These are phyloP conservation scores for Cubamyces lactineus DNA, from an alignment of 768 basidiomycete genomes.

Conservation along the genomic window DNA sequence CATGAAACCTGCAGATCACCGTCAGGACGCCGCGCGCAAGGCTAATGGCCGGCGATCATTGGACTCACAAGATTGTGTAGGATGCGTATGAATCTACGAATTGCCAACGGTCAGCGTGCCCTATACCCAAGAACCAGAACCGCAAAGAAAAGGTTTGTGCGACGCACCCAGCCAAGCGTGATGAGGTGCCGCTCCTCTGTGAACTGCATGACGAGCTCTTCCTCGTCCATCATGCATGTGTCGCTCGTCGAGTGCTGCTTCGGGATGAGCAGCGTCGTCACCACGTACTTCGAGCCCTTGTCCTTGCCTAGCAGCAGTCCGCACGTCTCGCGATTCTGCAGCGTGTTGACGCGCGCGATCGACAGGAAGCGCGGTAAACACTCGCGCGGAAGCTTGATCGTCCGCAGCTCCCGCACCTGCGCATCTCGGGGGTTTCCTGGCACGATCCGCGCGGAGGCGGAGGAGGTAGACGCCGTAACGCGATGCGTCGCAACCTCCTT, in stretches of 20 bases:
- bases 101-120: background rate
- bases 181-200: conserved; percentile 81
- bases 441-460: conserved; percentile 29
- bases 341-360: conserved; percentile 80
- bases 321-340: conserved; percentile 82
- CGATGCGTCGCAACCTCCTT: conserved; percentile 30
- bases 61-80: conserved; percentile 81
- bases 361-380: conserved; percentile 76
- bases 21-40: conserved; percentile 13
- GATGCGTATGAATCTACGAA: conserved; percentile 86
- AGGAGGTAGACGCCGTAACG: conserved; percentile 31
- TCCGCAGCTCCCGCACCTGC: conserved; percentile 52
- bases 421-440: conserved; percentile 37
- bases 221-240: conserved; percentile 92
- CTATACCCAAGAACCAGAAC: background rate
- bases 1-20: conserved; percentile 69
- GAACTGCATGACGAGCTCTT: conserved; percentile 84
- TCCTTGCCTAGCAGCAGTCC: conserved; percentile 79
- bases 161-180: conserved; percentile 87
- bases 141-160: conserved; percentile 13
- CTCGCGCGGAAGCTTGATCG: conserved; percentile 69
- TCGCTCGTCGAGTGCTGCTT: conserved; percentile 87
- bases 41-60: background rate
- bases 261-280: conserved; percentile 87
- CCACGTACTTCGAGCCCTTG: conserved; percentile 60